phyloP scores from a whole-genome alignment of 805 yeast species.

The Kregervanrija delftensis region DNA sequence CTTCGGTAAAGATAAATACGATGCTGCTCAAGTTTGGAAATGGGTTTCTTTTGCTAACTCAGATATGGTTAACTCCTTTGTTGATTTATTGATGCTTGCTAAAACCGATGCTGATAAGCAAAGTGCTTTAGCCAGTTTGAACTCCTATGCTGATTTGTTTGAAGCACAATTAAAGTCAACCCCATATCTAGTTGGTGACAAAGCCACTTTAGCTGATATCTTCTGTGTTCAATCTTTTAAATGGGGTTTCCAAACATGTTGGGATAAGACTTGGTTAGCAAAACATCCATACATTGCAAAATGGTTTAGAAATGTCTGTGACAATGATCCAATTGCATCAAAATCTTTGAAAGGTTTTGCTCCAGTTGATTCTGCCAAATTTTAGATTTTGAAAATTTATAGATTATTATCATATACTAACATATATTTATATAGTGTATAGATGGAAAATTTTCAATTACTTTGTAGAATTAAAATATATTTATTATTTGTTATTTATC shows the following conservation, averaged over 20 bases:
- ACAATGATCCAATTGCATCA: slow-evolving; percentile 13
- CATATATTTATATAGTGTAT: too few relatives aligned
- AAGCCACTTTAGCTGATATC: slow-evolving; percentile 31
- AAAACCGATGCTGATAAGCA: not conserved
- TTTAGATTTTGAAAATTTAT: too few relatives aligned
- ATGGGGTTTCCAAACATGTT: slow-evolving; percentile 36
- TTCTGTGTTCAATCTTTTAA: slow-evolving; percentile 29
- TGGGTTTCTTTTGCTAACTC: slow-evolving; percentile 71
- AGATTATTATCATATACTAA: too few relatives aligned
- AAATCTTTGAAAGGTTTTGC: slow-evolving; percentile 7
- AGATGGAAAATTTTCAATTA: too few relatives aligned
- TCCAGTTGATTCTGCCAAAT: too few relatives aligned
- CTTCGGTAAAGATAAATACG: slow-evolving; percentile 51
- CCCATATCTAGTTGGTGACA: slow-evolving; percentile 30
- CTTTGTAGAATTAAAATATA: too few relatives aligned
- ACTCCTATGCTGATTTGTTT: slow-evolving; percentile 10
- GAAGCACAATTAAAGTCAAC: slow-evolving; percentile 30
- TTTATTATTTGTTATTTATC: too few relatives aligned
- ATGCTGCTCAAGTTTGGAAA: slow-evolving; percentile 55
- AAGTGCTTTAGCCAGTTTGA: slow-evolving; percentile 7
- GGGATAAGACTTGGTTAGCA: slow-evolving; percentile 40
- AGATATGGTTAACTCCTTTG: slow-evolving; percentile 30
- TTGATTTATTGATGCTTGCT: not conserved
- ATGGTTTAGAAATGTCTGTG: slow-evolving; percentile 39
- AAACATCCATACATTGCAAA: slow-evolving; percentile 37